A percentile compares a stretch with the other conserved stretches of the same genome.
Evolutionary conservation across 768 basidiomycete genomes (phyloP).

Genomic region (Collybia nuda): DNA sequence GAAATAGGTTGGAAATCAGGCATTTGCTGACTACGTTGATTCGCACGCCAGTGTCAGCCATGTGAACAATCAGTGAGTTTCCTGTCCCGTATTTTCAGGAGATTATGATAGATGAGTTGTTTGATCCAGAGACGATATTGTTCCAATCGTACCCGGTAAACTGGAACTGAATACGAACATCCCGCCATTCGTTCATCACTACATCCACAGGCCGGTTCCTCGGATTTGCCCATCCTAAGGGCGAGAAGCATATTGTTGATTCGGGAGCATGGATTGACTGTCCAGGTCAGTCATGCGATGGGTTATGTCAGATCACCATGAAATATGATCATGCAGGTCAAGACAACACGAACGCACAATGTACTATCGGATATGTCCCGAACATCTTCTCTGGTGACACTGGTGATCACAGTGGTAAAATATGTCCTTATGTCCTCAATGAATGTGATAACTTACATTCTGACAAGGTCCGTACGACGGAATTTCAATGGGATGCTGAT

Average conservation of each 20-base stretch:
- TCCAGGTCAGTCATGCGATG: slow-evolving; percentile 35
- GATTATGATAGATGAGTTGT: neutral
- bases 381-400: slow-evolving; percentile 13
- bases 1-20: slow-evolving; percentile 52
- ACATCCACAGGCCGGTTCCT: slow-evolving; percentile 27
- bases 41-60: slow-evolving; percentile 46
- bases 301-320: slow-evolving; percentile 22
- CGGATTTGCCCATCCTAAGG: slow-evolving; percentile 45
- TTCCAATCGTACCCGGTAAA: slow-evolving; percentile 28
- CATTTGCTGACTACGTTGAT: slow-evolving; percentile 62
- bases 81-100: neutral
- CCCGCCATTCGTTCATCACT: neutral
- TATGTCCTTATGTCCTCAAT: neutral
- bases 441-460: neutral
- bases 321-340: slow-evolving; percentile 1
- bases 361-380: slow-evolving; percentile 14
- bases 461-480: neutral
- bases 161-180: neutral
- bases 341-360: slow-evolving; percentile 5
- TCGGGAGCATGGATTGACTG: slow-evolving; percentile 56
- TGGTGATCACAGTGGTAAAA: slow-evolving; percentile 6
- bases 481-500: slow-evolving; percentile 20
- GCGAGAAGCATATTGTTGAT: slow-evolving; percentile 50
- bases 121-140: slow-evolving; percentile 21
- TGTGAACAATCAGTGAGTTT: slow-evolving; percentile 54